Percentiles rank a stretch among this genome's conserved stretches.
These are phyloP conservation scores for Trametes versicolor DNA, from an alignment of 1,284 basidiomycete genomes.

Conservation along the genomic window DNA sequence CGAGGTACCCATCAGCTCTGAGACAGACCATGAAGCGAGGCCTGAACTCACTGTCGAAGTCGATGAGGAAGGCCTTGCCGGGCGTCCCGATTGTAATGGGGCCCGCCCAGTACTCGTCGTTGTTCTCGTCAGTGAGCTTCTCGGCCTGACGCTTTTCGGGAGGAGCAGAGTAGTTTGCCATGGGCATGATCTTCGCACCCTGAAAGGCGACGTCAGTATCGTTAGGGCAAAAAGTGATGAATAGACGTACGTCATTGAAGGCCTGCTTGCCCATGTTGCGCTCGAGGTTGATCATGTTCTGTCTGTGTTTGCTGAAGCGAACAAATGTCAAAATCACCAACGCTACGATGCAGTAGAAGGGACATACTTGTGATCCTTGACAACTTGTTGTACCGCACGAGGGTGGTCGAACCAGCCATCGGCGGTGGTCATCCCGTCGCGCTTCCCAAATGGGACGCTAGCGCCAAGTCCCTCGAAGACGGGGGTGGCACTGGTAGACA, in stretches of 20 bases:
- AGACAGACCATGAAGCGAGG: conserved; percentile 37
- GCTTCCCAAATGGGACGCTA: conserved; percentile 37
- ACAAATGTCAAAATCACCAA: not conserved
- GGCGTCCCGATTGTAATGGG: conserved; percentile 42
- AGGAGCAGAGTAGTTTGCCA: not conserved
- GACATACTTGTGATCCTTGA: conserved; percentile 40
- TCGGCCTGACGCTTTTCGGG: conserved; percentile 34
- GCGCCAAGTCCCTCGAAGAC: conserved; percentile 35
- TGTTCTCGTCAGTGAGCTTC: conserved; percentile 38
- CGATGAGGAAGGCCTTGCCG: conserved; percentile 40
- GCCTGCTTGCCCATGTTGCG: conserved; percentile 33
- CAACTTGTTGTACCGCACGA: conserved; percentile 36
- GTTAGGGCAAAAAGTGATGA: not conserved
- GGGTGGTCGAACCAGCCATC: conserved; percentile 44
- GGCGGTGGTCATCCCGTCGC: conserved; percentile 34
- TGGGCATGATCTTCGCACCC: conserved; percentile 7
- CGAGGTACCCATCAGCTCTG: conserved; percentile 14
- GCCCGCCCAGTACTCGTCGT: conserved; percentile 43
- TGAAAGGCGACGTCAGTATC: not conserved
- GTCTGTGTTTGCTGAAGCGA: conserved; percentile 30
- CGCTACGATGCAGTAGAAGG: not conserved
- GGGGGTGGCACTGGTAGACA: conserved; percentile 40
- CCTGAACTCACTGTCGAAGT: conserved; percentile 41
- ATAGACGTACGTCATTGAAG: conserved; percentile 18
- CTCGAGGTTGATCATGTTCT: conserved; percentile 36